These are phyloP conservation scores for Aspergillus coremiiformis DNA, from an alignment of 495 filamentous ascomycete genomes.

Conservation along the genomic window DNA sequence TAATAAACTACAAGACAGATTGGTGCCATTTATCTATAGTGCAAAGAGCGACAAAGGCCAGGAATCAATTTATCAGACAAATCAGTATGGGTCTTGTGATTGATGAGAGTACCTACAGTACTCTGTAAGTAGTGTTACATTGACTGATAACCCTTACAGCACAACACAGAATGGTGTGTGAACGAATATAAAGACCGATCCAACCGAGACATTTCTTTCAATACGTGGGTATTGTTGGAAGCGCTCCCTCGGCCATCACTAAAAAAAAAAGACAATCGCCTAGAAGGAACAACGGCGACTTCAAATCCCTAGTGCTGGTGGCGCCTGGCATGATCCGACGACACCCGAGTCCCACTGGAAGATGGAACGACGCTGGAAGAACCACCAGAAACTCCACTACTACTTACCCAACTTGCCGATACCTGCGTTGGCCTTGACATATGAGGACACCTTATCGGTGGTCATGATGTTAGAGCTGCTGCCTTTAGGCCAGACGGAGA, in stretches of 20 bases:
- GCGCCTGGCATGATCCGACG: constrained; percentile 1
- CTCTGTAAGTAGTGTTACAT: too few species aligned
- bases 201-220: too few species aligned
- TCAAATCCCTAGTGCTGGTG: not conserved
- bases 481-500: constrained; percentile 19
- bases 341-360: not conserved
- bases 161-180: not conserved
- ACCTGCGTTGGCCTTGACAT: constrained; percentile 24
- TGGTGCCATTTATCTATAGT: too few species aligned
- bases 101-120: too few species aligned
- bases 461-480: constrained; percentile 14
- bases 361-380: constrained; percentile 3
- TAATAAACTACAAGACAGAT: too few species aligned
- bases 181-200: not conserved
- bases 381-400: too few species aligned
- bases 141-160: too few species aligned
- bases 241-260: too few species aligned
- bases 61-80: too few species aligned
- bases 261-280: not conserved
- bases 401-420: constrained; percentile 23
- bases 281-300: not conserved
- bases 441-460: constrained; percentile 17
- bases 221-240: too few species aligned
- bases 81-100: too few species aligned
- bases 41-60: too few species aligned